Evolutionary conservation across 768 basidiomycete species (phyloP).

Genomic region (Boletus edulis): DNA sequence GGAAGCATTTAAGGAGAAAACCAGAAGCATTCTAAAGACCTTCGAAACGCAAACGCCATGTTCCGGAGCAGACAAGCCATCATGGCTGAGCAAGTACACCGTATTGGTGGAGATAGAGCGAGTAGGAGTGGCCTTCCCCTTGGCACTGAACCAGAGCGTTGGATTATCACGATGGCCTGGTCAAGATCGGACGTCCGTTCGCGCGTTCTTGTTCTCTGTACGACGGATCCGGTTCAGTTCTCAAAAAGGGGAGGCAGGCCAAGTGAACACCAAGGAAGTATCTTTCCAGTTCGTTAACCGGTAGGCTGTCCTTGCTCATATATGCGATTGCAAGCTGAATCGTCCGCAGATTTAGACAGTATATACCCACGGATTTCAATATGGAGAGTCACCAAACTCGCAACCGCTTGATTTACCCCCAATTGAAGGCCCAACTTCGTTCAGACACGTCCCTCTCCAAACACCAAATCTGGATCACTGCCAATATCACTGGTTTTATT

Average conservation of each 20-base stretch:
- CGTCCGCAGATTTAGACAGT: conserved; percentile 72
- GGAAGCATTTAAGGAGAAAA: conserved; percentile 81
- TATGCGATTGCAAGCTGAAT: conserved; percentile 1
- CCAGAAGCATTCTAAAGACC: conserved; percentile 65
- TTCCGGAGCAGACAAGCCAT: conserved; percentile 23
- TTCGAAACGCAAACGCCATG: conserved; percentile 60
- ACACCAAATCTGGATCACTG: conserved; percentile 58
- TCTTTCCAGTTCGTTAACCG: conserved; percentile 83
- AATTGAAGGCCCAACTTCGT: conserved; percentile 74
- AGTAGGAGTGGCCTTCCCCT: conserved; percentile 89
- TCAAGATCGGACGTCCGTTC: conserved; percentile 46
- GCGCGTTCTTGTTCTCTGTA: conserved; percentile 86
- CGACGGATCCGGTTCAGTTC: conserved; percentile 70
- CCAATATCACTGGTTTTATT: conserved; percentile 80
- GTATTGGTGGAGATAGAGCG: conserved; percentile 57
- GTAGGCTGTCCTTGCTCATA: conserved; percentile 40
- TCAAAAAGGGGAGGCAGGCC: conserved; percentile 74
- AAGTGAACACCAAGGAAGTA: conserved; percentile 66
- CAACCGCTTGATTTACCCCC: conserved; percentile 76
- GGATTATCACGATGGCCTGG: conserved; percentile 42
- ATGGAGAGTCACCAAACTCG: conserved; percentile 64
- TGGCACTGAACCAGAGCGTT: conserved; percentile 60
- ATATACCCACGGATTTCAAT: conserved; percentile 63
- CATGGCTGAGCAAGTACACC: conserved; percentile 57
- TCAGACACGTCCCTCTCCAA: conserved; percentile 48